These are phyloP conservation scores for Chalciporus sphaerocephalus DNA, from an alignment of 768 basidiomycete species.

Conservation along the genomic window DNA sequence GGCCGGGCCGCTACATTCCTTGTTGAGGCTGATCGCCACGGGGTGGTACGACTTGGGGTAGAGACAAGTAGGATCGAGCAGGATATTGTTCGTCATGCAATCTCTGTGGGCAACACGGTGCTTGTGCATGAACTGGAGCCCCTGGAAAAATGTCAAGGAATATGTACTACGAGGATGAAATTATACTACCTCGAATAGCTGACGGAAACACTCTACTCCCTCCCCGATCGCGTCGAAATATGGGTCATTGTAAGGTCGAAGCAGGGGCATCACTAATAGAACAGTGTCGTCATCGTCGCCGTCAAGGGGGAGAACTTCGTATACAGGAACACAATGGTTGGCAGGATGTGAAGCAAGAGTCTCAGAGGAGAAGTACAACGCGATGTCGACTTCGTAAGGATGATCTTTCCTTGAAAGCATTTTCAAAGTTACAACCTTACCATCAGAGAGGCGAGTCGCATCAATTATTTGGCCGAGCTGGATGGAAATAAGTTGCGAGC, in stretches of 20 bases:
- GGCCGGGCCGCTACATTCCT: conserved; percentile 15
- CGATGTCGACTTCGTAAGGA: conserved; percentile 24
- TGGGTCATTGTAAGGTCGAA: conserved; percentile 16
- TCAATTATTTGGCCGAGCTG: conserved; percentile 16
- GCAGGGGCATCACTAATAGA: conserved; percentile 25
- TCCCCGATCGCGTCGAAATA: conserved; percentile 24
- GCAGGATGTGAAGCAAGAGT: conserved; percentile 4
- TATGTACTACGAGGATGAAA: neutral
- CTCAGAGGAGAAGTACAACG: conserved; percentile 14
- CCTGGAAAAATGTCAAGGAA: conserved; percentile 18
- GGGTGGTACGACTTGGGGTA: conserved; percentile 27
- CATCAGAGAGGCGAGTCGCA: conserved; percentile 29
- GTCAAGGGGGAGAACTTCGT: conserved; percentile 12
- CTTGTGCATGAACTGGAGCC: conserved; percentile 36
- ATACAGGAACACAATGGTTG: conserved; percentile 27
- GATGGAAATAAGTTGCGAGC: neutral
- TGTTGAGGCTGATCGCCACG: neutral
- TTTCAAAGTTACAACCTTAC: conserved; percentile 29
- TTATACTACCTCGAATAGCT: conserved; percentile 21
- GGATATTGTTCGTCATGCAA: conserved; percentile 27
- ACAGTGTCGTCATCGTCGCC: conserved; percentile 17
- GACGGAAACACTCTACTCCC: conserved; percentile 21
- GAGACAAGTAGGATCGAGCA: conserved; percentile 23
- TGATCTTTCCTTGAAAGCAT: conserved; percentile 1
- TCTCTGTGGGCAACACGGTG: conserved; percentile 36